Percentiles rank a stretch among this genome's conserved stretches.
These are phyloP conservation scores for Epichloe sylvatica DNA, from an alignment of 2,329 filamentous ascomycete genomes.

Conservation along the genomic window DNA sequence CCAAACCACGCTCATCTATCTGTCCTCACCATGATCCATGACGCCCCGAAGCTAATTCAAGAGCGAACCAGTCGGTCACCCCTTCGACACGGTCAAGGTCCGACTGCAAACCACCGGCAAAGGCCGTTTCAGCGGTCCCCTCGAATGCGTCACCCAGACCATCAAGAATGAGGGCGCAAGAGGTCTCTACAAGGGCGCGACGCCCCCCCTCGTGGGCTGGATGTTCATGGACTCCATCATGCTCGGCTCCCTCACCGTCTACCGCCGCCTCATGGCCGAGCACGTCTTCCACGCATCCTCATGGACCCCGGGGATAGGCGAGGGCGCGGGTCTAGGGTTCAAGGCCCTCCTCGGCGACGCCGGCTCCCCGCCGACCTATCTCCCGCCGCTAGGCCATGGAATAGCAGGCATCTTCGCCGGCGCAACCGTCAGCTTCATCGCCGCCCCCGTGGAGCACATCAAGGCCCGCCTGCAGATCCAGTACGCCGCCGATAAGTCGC, in stretches of 20 bases:
- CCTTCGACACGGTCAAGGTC: constrained; percentile 95
- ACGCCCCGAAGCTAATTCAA: too few relatives aligned
- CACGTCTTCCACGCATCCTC: constrained; percentile 52
- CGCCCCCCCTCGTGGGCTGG: constrained; percentile 81
- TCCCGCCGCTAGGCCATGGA: constrained; percentile 71
- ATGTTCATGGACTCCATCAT: constrained; percentile 94
- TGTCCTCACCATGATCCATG: too few relatives aligned
- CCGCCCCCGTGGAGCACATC: constrained; percentile 86
- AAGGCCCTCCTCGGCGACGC: not conserved
- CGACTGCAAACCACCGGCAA: constrained; percentile 75
- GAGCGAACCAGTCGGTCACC: constrained; percentile 40
- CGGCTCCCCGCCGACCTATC: constrained; percentile 20
- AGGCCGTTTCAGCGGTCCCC: constrained; percentile 67
- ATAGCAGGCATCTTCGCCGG: constrained; percentile 80
- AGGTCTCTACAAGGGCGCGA: constrained; percentile 88
- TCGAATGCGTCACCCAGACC: constrained; percentile 77
- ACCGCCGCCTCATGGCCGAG: constrained; percentile 70
- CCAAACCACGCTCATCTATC: too few relatives aligned
- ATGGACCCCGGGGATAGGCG: constrained; percentile 15
- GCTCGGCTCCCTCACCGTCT: constrained; percentile 83
- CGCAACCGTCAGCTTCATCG: constrained; percentile 80
- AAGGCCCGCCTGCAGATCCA: constrained; percentile 92
- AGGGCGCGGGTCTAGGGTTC: constrained; percentile 8
- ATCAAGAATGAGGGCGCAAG: constrained; percentile 69
- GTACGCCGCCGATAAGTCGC: constrained; percentile 65